Conservation (phyloP, 2,329 filamentous ascomycete genomes). For the Apiospora hydei region DNA sequence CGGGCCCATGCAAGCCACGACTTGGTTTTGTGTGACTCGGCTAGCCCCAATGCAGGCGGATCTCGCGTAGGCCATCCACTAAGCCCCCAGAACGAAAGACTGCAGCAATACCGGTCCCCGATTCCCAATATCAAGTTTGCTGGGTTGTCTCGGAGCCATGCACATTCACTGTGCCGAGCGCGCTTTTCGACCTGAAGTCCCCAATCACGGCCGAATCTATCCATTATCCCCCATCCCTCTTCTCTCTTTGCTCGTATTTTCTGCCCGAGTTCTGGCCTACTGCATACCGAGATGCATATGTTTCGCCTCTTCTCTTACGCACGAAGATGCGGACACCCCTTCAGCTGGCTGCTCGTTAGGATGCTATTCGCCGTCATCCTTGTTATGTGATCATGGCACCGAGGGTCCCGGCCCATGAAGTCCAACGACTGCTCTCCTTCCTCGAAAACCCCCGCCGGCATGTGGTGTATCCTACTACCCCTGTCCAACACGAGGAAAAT, state of each 20-base stretch:
- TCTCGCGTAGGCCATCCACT: constrained; percentile 4
- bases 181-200: not conserved
- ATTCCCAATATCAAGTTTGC: not conserved
- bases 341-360: not conserved
- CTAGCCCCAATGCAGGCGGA: not conserved
- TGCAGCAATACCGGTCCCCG: not conserved
- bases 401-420: not conserved
- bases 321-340: not conserved
- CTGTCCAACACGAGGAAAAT: not conserved
- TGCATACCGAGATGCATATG: not conserved
- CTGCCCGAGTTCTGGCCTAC: not conserved
- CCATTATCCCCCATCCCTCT: not conserved
- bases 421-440: no score
- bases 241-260: not conserved
- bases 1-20: not conserved
- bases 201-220: not conserved
- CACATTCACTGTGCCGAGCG: not conserved
- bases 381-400: not conserved
- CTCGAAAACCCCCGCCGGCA: not conserved
- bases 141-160: constrained; percentile 6
- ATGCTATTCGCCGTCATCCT: not conserved
- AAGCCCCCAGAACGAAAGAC: not conserved
- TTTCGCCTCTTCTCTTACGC: not conserved
- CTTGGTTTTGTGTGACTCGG: not conserved
- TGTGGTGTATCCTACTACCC: not conserved